Evolutionary conservation across 257 asterid species (phyloP).

Genomic region (Thymus mandschuricus): DNA sequence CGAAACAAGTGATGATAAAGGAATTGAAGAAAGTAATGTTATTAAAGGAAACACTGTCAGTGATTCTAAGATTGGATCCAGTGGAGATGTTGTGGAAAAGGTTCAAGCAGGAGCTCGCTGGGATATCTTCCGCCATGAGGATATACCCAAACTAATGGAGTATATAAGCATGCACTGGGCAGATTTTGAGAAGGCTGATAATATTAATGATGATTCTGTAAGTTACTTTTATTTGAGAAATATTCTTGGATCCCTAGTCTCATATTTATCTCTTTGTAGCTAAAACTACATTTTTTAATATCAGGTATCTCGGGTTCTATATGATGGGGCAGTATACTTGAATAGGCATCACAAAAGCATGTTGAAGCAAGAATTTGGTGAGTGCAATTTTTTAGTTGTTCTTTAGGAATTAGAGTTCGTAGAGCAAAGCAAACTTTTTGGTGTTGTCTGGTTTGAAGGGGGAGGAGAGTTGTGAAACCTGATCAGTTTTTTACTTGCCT

Average conservation of each 20-base stretch:
- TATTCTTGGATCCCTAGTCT: constrained; percentile 20
- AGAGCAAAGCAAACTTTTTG: constrained; percentile 8
- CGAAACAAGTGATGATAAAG: constrained; percentile 44
- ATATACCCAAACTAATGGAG: constrained; percentile 71
- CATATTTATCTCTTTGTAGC: constrained; percentile 31
- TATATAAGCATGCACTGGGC: constrained; percentile 61
- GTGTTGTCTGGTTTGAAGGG: neutral
- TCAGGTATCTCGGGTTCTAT: constrained; percentile 75
- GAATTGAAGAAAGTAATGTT: constrained; percentile 40
- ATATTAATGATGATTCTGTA: constrained; percentile 45
- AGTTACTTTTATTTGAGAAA: constrained; percentile 36
- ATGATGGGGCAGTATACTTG: constrained; percentile 69
- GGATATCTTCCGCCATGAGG: constrained; percentile 88
- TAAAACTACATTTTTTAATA: constrained; percentile 32
- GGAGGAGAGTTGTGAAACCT: neutral
- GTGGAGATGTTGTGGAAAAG: constrained; percentile 36
- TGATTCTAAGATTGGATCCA: constrained; percentile 41
- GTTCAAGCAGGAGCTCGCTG: constrained; percentile 77
- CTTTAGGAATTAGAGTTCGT: constrained; percentile 5
- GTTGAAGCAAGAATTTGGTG: constrained; percentile 90
- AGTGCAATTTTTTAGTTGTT: constrained; percentile 34
- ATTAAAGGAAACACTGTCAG: constrained; percentile 38
- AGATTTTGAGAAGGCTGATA: constrained; percentile 50
- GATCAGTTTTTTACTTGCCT: neutral
- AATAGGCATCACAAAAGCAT: constrained; percentile 66